Base-by-base conservation (phyloP, 179 eudicot species). In the Silene noctiflora region DNA sequence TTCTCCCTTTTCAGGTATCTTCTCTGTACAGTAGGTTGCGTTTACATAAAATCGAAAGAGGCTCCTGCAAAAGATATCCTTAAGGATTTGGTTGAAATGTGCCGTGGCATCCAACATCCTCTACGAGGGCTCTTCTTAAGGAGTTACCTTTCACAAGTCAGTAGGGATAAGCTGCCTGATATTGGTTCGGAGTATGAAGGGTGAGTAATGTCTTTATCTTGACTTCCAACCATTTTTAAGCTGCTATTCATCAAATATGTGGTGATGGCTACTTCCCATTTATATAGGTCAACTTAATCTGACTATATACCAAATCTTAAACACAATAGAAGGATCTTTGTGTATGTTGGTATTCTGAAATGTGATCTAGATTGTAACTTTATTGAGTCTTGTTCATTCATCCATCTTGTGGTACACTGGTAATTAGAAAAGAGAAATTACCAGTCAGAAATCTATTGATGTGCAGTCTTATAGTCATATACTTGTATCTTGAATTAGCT, bases 101-200 rank as follows among this genome's bases (percentile, higher is more conserved):
- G 99, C 75, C 99, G 99, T 60, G 99, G 97, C 31, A 89, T 95
- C 65, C 99, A 95, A 79, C 97, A 95, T 88, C 99, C 99, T 81
- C 64, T 94, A 63, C 91, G 96, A 78, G 98, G 98, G 62, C 97
- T 94, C 64, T 94, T 94, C 81, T 80, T 94, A 72, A 89, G 99
- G 88, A 95, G 98, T 82, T 95, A 95, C 72, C 91, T 95, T 70
- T 89, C 95, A 67, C 99, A 95, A 95, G 84, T 95, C 76, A 93
- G 93, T 61, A 87, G 84, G 85, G 97, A 95, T 79, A 95, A 95
- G 82, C 80, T 95, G 73, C 98, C 99, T 75, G 98, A 91, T 84
- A 93, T 95, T 78, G 98, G 91, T 59, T 89, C 97, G 0, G 98
- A 91, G 84, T 89, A 88, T 73, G 97, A 89, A 90, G 99, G 98